phyloP scores from a whole-genome alignment of 768 basidiomycete genomes.

The Gloeopeniophorella convolvens region DNA sequence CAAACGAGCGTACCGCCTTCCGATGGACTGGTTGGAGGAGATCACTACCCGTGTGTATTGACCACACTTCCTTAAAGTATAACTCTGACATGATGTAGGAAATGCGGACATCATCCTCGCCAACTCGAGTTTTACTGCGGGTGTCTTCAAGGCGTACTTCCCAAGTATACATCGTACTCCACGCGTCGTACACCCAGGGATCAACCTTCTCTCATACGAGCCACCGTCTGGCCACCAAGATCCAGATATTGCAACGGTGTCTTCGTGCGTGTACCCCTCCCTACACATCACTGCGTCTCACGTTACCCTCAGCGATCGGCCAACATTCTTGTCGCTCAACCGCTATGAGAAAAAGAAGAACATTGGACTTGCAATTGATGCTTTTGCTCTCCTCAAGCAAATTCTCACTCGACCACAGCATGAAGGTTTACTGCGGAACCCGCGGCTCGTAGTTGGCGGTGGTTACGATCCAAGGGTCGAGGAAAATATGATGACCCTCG shows the following conservation, averaged over 20 bases:
- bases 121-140: constrained; percentile 87
- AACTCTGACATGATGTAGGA: constrained; percentile 36
- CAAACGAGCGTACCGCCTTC: constrained; percentile 75
- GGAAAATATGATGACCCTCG: constrained; percentile 74
- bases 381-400: constrained; percentile 57
- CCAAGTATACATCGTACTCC: constrained; percentile 55
- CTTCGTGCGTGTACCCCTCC: constrained; percentile 45
- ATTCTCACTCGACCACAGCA: constrained; percentile 16
- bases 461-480: constrained; percentile 85
- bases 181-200: constrained; percentile 90
- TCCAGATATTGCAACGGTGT: constrained; percentile 46
- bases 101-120: constrained; percentile 88
- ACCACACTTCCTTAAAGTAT: neutral
- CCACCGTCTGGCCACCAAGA: constrained; percentile 34
- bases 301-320: constrained; percentile 40
- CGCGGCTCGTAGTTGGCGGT: constrained; percentile 81
- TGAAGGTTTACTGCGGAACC: constrained; percentile 24
- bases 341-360: constrained; percentile 98
- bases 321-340: constrained; percentile 83
- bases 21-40: constrained; percentile 90
- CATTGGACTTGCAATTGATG: constrained; percentile 65
- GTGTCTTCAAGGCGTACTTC: constrained; percentile 73
- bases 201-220: constrained; percentile 74
- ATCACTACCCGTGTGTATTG: constrained; percentile 67
- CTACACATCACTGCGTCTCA: neutral